A percentile compares a stretch with the other conserved stretches of the same genome.
These are phyloP conservation scores for Zangia roseola DNA, from an alignment of 768 basidiomycete species.

Conservation along the genomic window DNA sequence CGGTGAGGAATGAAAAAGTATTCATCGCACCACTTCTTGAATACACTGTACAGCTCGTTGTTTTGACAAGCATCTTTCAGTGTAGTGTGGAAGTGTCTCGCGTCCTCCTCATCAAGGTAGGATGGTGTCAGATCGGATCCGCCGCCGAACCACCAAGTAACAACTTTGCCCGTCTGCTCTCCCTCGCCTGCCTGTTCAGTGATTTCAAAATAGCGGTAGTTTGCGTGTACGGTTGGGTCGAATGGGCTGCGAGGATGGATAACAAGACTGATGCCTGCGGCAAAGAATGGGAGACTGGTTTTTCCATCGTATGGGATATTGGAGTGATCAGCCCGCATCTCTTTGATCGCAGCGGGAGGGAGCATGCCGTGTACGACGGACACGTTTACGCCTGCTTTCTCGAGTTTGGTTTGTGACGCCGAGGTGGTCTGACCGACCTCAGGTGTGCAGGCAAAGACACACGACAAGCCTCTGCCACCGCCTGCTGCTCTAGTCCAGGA, in stretches of 20 bases:
- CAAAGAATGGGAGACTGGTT: slow-evolving; percentile 84
- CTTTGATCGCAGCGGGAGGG: slow-evolving; percentile 84
- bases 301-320: slow-evolving; percentile 63
- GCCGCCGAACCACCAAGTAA: slow-evolving; percentile 99
- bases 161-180: slow-evolving; percentile 47
- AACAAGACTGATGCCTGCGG: slow-evolving; percentile 88
- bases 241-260: slow-evolving; percentile 93
- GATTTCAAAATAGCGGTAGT: slow-evolving; percentile 97
- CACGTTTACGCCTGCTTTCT: slow-evolving; percentile 96
- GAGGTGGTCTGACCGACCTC: slow-evolving; percentile 33
- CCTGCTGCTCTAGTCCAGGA: slow-evolving; percentile 68
- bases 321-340: slow-evolving; percentile 93
- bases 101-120: slow-evolving; percentile 89
- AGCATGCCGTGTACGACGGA: slow-evolving; percentile 87
- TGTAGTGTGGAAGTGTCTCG: slow-evolving; percentile 78
- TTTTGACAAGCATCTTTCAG: slow-evolving; percentile 74
- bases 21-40: slow-evolving; percentile 97
- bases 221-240: slow-evolving; percentile 91
- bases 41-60: slow-evolving; percentile 69
- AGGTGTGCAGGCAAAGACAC: slow-evolving; percentile 64
- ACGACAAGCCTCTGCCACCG: slow-evolving; percentile 70
- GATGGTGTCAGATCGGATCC: slow-evolving; percentile 93
- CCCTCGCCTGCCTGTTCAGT: slow-evolving; percentile 46
- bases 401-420: slow-evolving; percentile 55
- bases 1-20: slow-evolving; percentile 95